phyloP scores from a whole-genome alignment of 2,329 filamentous ascomycete species.

The Ophiostoma angusticollis region DNA sequence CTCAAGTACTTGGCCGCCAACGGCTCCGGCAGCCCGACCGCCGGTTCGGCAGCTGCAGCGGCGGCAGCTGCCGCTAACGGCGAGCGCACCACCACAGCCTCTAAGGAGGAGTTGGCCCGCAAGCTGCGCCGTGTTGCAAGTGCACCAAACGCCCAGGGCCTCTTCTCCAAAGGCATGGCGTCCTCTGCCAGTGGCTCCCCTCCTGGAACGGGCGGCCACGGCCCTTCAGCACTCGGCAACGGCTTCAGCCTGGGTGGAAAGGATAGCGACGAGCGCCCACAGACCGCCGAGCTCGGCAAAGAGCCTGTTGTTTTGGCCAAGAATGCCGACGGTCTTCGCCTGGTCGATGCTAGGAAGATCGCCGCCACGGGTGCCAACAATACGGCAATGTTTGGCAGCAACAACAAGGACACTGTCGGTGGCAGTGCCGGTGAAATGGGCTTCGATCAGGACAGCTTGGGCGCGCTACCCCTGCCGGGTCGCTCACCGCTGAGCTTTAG shows the following conservation, averaged over 20 bases:
- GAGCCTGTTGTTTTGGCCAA: conserved; percentile 56
- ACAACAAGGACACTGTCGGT: conserved; percentile 17
- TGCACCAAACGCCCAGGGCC: conserved; percentile 88
- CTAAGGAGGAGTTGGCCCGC: conserved; percentile 86
- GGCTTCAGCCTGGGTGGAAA: neutral
- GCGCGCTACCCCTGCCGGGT: conserved; percentile 53
- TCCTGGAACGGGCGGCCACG: neutral
- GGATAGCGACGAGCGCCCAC: conserved; percentile 51
- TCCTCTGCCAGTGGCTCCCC: conserved; percentile 13
- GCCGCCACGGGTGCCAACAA: conserved; percentile 18
- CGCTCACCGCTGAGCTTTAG: conserved; percentile 67
- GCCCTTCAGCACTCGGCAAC: neutral
- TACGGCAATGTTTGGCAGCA: neutral
- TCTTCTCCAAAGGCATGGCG: conserved; percentile 58
- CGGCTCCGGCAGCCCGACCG: conserved; percentile 36
- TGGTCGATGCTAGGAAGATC: conserved; percentile 31
- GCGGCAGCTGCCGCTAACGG: conserved; percentile 39
- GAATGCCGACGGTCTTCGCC: conserved; percentile 33
- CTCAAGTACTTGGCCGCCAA: conserved; percentile 60
- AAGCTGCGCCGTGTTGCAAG: conserved; percentile 90
- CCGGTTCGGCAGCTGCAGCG: conserved; percentile 3
- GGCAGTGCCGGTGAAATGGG: conserved; percentile 20
- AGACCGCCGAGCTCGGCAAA: conserved; percentile 76
- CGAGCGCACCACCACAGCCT: conserved; percentile 58
- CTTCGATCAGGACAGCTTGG: conserved; percentile 38